Evolutionary conservation across 2,329 filamentous ascomycete species (phyloP).

Genomic region (Lasiodiplodia sp.): DNA sequence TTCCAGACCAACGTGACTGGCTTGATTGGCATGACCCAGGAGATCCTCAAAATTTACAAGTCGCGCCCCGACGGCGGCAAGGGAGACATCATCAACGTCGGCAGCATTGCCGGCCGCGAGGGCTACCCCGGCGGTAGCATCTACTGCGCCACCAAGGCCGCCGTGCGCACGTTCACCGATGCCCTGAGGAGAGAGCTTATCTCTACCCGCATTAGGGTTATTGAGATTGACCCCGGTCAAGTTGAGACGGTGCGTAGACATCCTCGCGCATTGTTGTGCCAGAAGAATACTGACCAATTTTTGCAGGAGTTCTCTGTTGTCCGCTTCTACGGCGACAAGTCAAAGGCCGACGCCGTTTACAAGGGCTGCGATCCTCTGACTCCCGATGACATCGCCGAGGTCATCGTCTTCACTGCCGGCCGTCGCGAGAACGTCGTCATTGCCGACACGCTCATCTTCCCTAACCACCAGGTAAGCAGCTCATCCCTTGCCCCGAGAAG

Average conservation of each 20-base stretch:
- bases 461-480: conserved; percentile 80
- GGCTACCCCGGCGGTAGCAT: conserved; percentile 85
- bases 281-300: background rate
- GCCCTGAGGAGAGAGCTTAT: conserved; percentile 84
- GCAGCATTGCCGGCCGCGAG: conserved; percentile 89
- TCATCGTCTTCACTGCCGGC: conserved; percentile 84
- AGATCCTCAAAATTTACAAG: conserved; percentile 83
- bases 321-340: conserved; percentile 85
- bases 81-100: conserved; percentile 96
- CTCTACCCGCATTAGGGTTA: conserved; percentile 79
- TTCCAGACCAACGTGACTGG: conserved; percentile 93
- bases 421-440: conserved; percentile 89
- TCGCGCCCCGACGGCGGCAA: conserved; percentile 71
- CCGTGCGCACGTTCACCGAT: conserved; percentile 84
- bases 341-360: conserved; percentile 90
- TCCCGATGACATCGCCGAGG: conserved; percentile 88
- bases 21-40: conserved; percentile 96
- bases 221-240: conserved; percentile 89
- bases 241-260: conserved; percentile 71
- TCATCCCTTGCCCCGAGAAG: conserved; percentile 12
- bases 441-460: conserved; percentile 86
- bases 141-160: conserved; percentile 93
- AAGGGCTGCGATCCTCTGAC: conserved; percentile 80
- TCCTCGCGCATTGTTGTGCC: background rate
- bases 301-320: conserved; percentile 80